phyloP scores from a whole-genome alignment of 1,139 yeast species.

The Yamadazyma buinensis region DNA sequence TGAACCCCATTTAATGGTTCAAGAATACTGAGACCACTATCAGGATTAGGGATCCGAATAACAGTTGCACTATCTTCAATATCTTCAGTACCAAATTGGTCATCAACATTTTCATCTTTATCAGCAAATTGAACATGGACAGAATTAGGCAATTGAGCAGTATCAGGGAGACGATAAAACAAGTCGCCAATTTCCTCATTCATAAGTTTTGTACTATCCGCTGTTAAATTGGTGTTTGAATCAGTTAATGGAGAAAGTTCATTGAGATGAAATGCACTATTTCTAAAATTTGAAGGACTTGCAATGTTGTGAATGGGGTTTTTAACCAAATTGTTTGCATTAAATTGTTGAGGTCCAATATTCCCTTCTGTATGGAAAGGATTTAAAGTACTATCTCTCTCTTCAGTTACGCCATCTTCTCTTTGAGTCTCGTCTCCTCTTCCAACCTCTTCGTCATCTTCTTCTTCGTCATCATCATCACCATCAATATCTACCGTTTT shows the following conservation, averaged over 20 bases:
- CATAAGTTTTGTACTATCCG: not conserved
- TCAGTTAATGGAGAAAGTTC: slow-evolving; percentile 8
- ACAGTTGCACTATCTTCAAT: not conserved
- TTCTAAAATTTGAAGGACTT: not conserved
- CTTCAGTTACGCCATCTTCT: no score
- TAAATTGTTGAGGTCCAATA: no score
- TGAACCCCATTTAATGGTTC: slow-evolving; percentile 12
- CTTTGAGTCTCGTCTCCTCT: no score
- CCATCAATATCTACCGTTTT: not conserved
- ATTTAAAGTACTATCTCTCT: no score
- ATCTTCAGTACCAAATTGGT: not conserved
- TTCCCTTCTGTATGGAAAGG: no score
- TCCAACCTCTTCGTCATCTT: not conserved
- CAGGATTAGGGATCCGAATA: not conserved
- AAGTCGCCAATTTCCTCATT: slow-evolving; percentile 1
- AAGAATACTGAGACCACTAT: slow-evolving; percentile 9
- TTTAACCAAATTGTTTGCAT: no score
- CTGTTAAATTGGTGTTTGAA: not conserved
- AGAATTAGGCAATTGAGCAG: not conserved
- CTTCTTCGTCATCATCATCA: not conserved
- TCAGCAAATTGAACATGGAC: not conserved
- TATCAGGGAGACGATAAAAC: not conserved
- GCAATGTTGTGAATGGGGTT: no score
- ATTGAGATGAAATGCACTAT: not conserved
- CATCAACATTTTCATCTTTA: not conserved